These are phyloP conservation scores for Pseudocercospora crystallina DNA, from an alignment of 2,329 filamentous ascomycete genomes.

Conservation along the genomic window DNA sequence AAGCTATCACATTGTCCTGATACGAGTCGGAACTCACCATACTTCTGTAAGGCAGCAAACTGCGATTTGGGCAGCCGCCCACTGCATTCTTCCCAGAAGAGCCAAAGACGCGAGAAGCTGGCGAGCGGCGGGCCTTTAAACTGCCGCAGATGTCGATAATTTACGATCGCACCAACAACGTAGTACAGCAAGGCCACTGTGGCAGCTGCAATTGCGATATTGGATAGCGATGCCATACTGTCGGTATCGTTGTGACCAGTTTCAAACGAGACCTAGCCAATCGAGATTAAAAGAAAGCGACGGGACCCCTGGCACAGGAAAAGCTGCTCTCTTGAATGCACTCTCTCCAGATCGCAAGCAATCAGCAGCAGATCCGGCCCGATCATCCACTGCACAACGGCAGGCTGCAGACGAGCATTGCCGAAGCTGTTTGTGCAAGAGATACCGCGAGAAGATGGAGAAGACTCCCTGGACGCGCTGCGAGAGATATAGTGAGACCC, in stretches of 20 bases:
- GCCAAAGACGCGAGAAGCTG: constrained; percentile 25
- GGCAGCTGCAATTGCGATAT: constrained; percentile 14
- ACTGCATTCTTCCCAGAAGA: constrained; percentile 30
- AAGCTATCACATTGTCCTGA: constrained; percentile 3
- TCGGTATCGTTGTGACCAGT: constrained; percentile 17
- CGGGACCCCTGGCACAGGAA: constrained; percentile 10
- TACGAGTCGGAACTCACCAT: constrained; percentile 23
- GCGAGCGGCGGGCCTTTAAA: constrained; percentile 31
- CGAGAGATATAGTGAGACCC: constrained; percentile 10
- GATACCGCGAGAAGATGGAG: background rate
- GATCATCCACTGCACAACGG: too few relatives aligned
- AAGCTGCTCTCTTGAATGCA: too few relatives aligned
- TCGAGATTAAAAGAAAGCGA: constrained; percentile 7
- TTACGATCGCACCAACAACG: constrained; percentile 21
- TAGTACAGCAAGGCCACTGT: constrained; percentile 20
- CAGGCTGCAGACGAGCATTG: too few relatives aligned
- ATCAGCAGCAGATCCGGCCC: too few relatives aligned
- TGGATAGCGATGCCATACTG: constrained; percentile 15
- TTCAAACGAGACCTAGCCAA: constrained; percentile 12
- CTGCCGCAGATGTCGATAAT: constrained; percentile 28
- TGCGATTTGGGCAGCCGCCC: constrained; percentile 24
- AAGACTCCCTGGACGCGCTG: background rate
- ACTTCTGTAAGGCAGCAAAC: constrained; percentile 26
- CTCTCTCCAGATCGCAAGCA: too few relatives aligned
- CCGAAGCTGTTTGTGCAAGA: too few relatives aligned